These are phyloP conservation scores for Saksenaea vasiformis DNA, from an alignment of 371 early-diverging fungal species.

Conservation along the genomic window DNA sequence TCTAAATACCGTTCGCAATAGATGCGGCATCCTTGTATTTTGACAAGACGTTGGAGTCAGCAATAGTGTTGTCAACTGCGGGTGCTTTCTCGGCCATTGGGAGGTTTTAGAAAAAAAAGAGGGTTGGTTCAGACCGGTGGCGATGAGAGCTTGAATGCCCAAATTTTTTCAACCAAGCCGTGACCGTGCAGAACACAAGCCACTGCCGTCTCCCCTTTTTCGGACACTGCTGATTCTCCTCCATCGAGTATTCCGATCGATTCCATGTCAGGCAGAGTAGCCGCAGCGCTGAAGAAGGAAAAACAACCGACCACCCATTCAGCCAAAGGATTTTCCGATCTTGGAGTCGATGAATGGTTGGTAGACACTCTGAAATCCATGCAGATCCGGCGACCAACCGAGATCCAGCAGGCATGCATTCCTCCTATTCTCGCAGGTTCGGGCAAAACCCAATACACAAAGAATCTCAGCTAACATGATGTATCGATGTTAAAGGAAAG, in stretches of 20 bases:
- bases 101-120: neutral
- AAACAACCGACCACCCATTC: slow-evolving; percentile 14
- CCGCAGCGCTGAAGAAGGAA: slow-evolving; percentile 21
- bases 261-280: slow-evolving; percentile 23
- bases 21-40: slow-evolving; percentile 91
- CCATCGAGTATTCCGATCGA: neutral
- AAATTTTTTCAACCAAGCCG: slow-evolving; percentile 2
- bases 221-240: neutral
- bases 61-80: slow-evolving; percentile 37
- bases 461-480: slow-evolving; percentile 11
- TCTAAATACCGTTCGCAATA: slow-evolving; percentile 73
- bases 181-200: neutral
- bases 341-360: slow-evolving; percentile 86
- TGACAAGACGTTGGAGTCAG: slow-evolving; percentile 70
- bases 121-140: neutral
- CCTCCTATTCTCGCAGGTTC: slow-evolving; percentile 67
- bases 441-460: slow-evolving; percentile 65
- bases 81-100: slow-evolving; percentile 28
- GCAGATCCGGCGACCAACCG: slow-evolving; percentile 88
- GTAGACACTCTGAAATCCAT: slow-evolving; percentile 74
- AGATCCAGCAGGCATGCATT: slow-evolving; percentile 92
- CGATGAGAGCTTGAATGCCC: neutral
- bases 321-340: slow-evolving; percentile 49
- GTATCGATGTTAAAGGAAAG: slow-evolving; percentile 49
- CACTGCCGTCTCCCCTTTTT: neutral